Evolutionary conservation across 2,329 filamentous ascomycete species (phyloP), one percentile per base, ranked within the genome.

Genomic region (Exophiala oligosperma): DNA sequence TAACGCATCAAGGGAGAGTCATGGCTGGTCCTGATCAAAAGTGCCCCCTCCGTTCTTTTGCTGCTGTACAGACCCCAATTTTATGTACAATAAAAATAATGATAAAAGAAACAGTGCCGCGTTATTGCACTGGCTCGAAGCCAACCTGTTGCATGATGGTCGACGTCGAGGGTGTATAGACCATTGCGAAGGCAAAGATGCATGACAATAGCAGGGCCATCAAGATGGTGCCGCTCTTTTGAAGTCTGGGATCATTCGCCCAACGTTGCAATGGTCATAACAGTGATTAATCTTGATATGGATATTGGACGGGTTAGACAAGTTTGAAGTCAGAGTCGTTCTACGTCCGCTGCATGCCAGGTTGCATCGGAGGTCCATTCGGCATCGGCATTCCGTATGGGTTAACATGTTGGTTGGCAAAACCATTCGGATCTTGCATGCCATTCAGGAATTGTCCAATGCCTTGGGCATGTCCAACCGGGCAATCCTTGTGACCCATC

Each of bases 401-500:
- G 57, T 77, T 74, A 21, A 71, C 69, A 21, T 77, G 74, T 26
- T 62, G 67, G 48, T 64, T 64, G 50, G 68, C 73, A 47, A 64
- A 68, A 4, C 52, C 63, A 57, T 55, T 67, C 6, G 63, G 62
- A 54, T 75, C 75, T 50, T 73, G 64, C 35, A 76, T 67, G 17
- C 73, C 71, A 28, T 69, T 71, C 17, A 94, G 78, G 46, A 67
- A 67, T 52, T 67, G 62, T 2, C 62, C 60, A 28, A 67, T 61
- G 2, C 89, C 89, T 73, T 97, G 92, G 47, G 91, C 87, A 71
- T 95, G 90, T 2, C 92, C 92, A 6, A 97, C 89, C 0, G 93
- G 91, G 67, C 94, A 97, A 72, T 97, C 93, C 72, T 97, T 97
- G 75, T 99, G 94, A 0, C 92, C 92, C 23, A 97, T 81, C 2